Conservation (phyloP, 139 green algal genomes). For the Volvox africanus region DNA sequence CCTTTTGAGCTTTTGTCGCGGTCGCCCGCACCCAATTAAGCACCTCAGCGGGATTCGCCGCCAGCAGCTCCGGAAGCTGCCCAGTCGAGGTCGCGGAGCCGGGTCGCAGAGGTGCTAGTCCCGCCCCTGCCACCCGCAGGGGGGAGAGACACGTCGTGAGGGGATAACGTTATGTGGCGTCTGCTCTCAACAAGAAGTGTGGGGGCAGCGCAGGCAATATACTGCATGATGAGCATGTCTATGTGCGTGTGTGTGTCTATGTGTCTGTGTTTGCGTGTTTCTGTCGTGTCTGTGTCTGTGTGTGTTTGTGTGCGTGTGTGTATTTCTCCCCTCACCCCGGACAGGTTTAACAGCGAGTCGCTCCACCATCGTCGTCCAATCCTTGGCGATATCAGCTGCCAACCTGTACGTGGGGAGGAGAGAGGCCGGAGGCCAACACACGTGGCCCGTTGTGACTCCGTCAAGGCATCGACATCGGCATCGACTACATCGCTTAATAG, state of each 20-base stretch:
- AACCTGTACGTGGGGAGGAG: background rate
- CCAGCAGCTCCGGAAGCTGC: background rate
- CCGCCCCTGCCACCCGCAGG: background rate
- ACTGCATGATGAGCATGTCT: too few species aligned
- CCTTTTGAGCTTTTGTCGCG: background rate
- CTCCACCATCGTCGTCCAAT: slow-evolving; percentile 20
- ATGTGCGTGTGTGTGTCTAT: too few species aligned
- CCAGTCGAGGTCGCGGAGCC: background rate
- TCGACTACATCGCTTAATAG: too few species aligned
- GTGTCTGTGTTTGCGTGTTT: too few species aligned
- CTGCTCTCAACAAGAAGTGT: too few species aligned
- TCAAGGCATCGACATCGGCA: background rate
- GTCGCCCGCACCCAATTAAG: background rate
- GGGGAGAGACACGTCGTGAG: too few species aligned
- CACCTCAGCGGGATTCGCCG: background rate
- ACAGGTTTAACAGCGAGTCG: background rate
- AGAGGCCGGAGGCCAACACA: background rate
- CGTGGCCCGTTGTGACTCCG: background rate
- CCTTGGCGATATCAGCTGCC: background rate
- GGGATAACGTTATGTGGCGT: too few species aligned
- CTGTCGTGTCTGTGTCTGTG: too few species aligned
- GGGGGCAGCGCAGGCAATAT: too few species aligned
- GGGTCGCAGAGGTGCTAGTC: background rate
- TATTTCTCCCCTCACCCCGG: too few species aligned
- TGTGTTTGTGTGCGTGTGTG: too few species aligned